A percentile compares a stretch with the other conserved stretches of the same genome.
These are phyloP conservation scores for Fistulina hepatica DNA, from an alignment of 1,284 basidiomycete species.

Conservation along the genomic window DNA sequence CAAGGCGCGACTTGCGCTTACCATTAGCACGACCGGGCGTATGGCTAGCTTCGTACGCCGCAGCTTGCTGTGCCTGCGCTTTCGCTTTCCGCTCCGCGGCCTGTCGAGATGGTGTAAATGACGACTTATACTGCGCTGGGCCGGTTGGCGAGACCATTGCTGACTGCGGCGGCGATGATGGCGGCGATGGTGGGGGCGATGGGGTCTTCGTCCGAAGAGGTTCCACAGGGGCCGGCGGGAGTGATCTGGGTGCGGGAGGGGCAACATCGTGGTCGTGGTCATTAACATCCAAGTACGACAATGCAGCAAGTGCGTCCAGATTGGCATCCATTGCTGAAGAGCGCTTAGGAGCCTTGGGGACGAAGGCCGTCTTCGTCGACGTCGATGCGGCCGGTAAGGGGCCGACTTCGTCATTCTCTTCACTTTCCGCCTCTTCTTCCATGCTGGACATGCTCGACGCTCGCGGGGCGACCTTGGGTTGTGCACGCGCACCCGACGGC, in stretches of 20 bases:
- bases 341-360: constrained; percentile 10
- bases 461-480: constrained; percentile 21
- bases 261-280: constrained; percentile 24
- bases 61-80: constrained; percentile 70
- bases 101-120: constrained; percentile 74
- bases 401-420: constrained; percentile 15
- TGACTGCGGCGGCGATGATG: constrained; percentile 22
- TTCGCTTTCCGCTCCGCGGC: constrained; percentile 77
- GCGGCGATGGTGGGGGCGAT: constrained; percentile 9
- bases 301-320: constrained; percentile 63
- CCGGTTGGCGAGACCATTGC: constrained; percentile 12
- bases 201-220: constrained; percentile 17
- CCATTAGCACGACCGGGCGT: constrained; percentile 63
- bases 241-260: constrained; percentile 15
- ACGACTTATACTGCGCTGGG: constrained; percentile 49
- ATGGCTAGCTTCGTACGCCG: constrained; percentile 60
- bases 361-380: constrained; percentile 13
- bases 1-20: constrained; percentile 36
- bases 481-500: constrained; percentile 81
- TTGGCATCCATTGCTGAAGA: constrained; percentile 35
- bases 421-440: constrained; percentile 23
- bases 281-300: constrained; percentile 59
- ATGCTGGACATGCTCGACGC: constrained; percentile 23
- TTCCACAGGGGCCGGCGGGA: constrained; percentile 17
- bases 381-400: constrained; percentile 11